Evolutionary conservation across 2,329 filamentous ascomycete genomes (phyloP).

Genomic region (Aspergillus aculeatinus): DNA sequence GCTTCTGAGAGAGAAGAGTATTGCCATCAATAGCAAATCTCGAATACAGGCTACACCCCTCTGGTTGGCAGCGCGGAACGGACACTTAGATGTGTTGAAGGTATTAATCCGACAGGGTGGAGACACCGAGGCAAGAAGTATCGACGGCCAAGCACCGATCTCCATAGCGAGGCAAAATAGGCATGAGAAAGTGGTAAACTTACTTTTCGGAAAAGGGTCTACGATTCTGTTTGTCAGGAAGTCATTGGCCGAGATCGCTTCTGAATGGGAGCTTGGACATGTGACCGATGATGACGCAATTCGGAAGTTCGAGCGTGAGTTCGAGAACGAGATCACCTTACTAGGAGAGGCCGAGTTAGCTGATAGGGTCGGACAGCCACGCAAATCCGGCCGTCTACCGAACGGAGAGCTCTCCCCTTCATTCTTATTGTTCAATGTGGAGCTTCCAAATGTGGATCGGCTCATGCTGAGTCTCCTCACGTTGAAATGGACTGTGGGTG

Average conservation of each 20-base stretch:
- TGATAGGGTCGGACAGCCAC: not conserved
- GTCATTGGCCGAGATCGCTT: not conserved
- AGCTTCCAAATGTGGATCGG: not conserved
- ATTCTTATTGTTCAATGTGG: not conserved
- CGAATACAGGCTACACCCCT: constrained; percentile 3
- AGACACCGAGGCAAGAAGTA: not conserved
- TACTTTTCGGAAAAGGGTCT: not conserved
- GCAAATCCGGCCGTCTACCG: not conserved
- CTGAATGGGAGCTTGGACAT: not conserved
- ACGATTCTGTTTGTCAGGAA: not conserved
- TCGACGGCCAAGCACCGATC: not conserved
- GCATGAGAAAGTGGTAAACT: not conserved
- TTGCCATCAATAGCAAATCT: not conserved
- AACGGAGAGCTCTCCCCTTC: not conserved
- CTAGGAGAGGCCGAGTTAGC: not conserved
- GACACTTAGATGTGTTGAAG: not conserved
- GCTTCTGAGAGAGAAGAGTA: not conserved
- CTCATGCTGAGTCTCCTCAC: not conserved
- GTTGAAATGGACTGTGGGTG: not conserved
- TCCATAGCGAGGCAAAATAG: not conserved
- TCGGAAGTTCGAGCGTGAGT: not conserved
- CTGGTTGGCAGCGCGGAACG: constrained; percentile 7
- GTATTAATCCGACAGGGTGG: not conserved
- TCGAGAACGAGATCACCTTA: not conserved
- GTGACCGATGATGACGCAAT: not conserved